These are phyloP conservation scores for Hansenula lynferdii DNA, from an alignment of 1,139 yeast genomes.

Conservation along the genomic window DNA sequence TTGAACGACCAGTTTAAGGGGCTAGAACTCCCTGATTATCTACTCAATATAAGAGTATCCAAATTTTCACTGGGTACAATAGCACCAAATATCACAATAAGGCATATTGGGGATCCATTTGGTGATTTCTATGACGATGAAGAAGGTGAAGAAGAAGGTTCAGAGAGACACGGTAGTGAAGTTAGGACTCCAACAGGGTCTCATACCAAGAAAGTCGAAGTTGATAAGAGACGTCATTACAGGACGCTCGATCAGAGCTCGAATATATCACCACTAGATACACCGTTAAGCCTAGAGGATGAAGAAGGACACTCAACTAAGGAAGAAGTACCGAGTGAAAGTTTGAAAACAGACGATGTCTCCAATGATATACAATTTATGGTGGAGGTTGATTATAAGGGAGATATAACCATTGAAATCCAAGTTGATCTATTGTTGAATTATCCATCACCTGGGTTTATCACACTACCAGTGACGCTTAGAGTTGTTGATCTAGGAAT, in stretches of 20 bases:
- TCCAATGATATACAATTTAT: constrained; percentile 65
- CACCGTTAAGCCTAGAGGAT: no score
- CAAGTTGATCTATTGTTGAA: constrained; percentile 76
- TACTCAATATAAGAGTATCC: constrained; percentile 65
- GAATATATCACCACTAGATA: constrained; percentile 4
- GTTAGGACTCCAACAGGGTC: constrained; percentile 29
- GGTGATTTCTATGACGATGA: constrained; percentile 60
- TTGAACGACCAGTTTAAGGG: constrained; percentile 64
- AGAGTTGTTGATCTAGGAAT: constrained; percentile 71
- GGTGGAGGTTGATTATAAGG: constrained; percentile 72
- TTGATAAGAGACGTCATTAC: constrained; percentile 13
- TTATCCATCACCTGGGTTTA: constrained; percentile 85
- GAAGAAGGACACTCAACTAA: neutral
- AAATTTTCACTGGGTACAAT: constrained; percentile 68
- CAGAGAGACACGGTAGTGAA: constrained; percentile 32
- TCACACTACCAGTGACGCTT: constrained; percentile 77
- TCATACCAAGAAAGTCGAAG: neutral
- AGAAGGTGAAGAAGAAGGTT: constrained; percentile 34
- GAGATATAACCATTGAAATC: constrained; percentile 70
- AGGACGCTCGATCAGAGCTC: constrained; percentile 12
- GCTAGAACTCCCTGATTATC: constrained; percentile 67
- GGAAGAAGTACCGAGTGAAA: constrained; percentile 5
- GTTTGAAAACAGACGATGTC: constrained; percentile 17
- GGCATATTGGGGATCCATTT: constrained; percentile 86
- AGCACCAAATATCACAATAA: constrained; percentile 74